A percentile compares a stretch with the other conserved stretches of the same genome.
Evolutionary conservation across 2,329 filamentous ascomycete genomes (phyloP).

Genomic region (Botryotinia calthae): DNA sequence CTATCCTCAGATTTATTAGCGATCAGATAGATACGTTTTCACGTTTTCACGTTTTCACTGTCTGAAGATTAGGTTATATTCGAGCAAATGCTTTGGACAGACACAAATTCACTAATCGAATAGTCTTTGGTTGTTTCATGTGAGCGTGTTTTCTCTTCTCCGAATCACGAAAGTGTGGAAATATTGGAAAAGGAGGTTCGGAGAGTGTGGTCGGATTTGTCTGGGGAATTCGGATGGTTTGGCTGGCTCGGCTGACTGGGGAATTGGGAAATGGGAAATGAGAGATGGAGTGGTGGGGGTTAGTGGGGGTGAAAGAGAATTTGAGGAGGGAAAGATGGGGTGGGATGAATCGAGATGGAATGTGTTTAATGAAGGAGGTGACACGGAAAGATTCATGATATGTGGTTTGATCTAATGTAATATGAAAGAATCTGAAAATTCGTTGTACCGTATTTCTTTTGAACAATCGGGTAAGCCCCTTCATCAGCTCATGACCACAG

Average conservation of each 20-base stretch:
- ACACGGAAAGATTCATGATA: not conserved
- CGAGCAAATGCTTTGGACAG: not conserved
- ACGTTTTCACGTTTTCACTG: not conserved
- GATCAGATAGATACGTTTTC: not conserved
- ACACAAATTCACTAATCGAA: not conserved
- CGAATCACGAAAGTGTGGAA: not conserved
- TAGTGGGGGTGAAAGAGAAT: not conserved
- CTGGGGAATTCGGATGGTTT: not conserved
- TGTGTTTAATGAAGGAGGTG: not conserved
- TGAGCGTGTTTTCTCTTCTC: not conserved
- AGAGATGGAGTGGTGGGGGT: not conserved
- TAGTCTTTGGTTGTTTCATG: not conserved
- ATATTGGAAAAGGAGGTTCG: not conserved
- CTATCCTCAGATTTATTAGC: not conserved
- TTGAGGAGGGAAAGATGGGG: constrained; percentile 2
- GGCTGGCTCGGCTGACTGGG: not conserved
- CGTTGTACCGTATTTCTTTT: not conserved
- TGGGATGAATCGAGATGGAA: not conserved
- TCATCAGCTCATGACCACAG: not conserved
- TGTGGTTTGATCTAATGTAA: not conserved
- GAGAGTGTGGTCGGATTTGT: not conserved
- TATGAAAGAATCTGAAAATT: not conserved
- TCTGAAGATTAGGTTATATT: not conserved
- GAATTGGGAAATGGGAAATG: not conserved
- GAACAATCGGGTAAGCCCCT: not conserved